Conservation (phyloP, 768 basidiomycete genomes). For the Hygrocybe punicea region DNA sequence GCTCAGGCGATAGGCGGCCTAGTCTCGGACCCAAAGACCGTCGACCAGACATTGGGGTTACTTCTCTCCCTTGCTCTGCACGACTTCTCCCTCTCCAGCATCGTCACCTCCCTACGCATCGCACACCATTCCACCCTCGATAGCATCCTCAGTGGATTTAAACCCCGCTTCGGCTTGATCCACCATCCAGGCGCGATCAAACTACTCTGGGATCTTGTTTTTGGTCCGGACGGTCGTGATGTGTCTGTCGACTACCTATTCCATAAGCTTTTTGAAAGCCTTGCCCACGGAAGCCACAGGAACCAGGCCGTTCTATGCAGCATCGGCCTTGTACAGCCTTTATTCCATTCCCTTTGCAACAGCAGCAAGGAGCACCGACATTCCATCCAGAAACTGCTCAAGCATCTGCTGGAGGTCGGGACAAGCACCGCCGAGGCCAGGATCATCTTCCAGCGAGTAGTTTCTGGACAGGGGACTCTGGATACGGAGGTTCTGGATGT, state of each 20-base stretch:
- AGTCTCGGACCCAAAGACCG: slow-evolving; percentile 43
- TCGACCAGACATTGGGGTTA: slow-evolving; percentile 60
- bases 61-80: slow-evolving; percentile 65
- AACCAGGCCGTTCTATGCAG: slow-evolving; percentile 68
- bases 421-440: slow-evolving; percentile 62
- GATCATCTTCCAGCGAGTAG: slow-evolving; percentile 55
- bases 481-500: slow-evolving; percentile 68
- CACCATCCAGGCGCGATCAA: slow-evolving; percentile 57
- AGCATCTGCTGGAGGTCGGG: slow-evolving; percentile 73
- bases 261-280: slow-evolving; percentile 60
- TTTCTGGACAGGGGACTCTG: slow-evolving; percentile 48
- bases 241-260: slow-evolving; percentile 48
- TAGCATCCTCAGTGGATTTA: slow-evolving; percentile 40
- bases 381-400: slow-evolving; percentile 57
- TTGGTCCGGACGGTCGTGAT: slow-evolving; percentile 35
- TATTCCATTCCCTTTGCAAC: slow-evolving; percentile 42
- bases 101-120: slow-evolving; percentile 50
- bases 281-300: slow-evolving; percentile 59
- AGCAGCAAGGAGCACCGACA: slow-evolving; percentile 48
- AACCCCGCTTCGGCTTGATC: slow-evolving; percentile 48
- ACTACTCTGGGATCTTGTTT: slow-evolving; percentile 53
- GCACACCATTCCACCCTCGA: slow-evolving; percentile 35
- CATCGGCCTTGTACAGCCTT: slow-evolving; percentile 50
- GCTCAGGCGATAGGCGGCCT: slow-evolving; percentile 56
- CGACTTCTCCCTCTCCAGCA: slow-evolving; percentile 54